A percentile compares a stretch with the other conserved stretches of the same genome.
Evolutionary conservation across 495 filamentous ascomycete species (phyloP).

Genomic region (Hypoxylon fragiforme): DNA sequence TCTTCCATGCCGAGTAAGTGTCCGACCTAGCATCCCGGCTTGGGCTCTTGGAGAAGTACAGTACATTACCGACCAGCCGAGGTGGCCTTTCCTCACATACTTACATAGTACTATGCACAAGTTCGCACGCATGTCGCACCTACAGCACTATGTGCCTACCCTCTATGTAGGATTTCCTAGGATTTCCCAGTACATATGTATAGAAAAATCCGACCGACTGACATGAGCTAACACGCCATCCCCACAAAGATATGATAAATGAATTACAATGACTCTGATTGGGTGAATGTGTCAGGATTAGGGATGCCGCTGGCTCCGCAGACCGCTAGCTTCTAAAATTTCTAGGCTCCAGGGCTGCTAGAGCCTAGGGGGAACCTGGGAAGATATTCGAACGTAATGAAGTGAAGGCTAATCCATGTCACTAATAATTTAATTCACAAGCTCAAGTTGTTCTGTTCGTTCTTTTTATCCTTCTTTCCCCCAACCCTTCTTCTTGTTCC

Average conservation of each 20-base stretch:
- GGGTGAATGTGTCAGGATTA: constrained; percentile 7
- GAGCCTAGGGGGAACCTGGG: constrained; percentile 9
- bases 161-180: too few species aligned
- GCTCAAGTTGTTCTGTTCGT: too few species aligned
- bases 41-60: too few species aligned
- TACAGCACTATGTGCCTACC: too few species aligned
- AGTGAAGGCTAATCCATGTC: constrained; percentile 3
- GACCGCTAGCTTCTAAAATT: constrained; percentile 26
- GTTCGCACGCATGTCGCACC: too few species aligned
- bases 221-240: constrained; percentile 20
- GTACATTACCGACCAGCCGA: constrained; percentile 31
- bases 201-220: not conserved
- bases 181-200: too few species aligned
- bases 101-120: too few species aligned
- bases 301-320: constrained; percentile 20
- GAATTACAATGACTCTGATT: constrained; percentile 32
- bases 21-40: constrained; percentile 10
- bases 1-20: constrained; percentile 5
- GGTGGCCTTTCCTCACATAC: too few species aligned
- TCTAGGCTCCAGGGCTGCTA: not conserved
- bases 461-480: constrained; percentile 10
- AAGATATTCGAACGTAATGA: constrained; percentile 21
- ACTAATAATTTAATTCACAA: constrained; percentile 26
- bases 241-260: constrained; percentile 29
- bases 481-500: constrained; percentile 8